Evolutionary conservation across 2,329 filamentous ascomycete genomes (phyloP).

Genomic region (Colletotrichum lini): DNA sequence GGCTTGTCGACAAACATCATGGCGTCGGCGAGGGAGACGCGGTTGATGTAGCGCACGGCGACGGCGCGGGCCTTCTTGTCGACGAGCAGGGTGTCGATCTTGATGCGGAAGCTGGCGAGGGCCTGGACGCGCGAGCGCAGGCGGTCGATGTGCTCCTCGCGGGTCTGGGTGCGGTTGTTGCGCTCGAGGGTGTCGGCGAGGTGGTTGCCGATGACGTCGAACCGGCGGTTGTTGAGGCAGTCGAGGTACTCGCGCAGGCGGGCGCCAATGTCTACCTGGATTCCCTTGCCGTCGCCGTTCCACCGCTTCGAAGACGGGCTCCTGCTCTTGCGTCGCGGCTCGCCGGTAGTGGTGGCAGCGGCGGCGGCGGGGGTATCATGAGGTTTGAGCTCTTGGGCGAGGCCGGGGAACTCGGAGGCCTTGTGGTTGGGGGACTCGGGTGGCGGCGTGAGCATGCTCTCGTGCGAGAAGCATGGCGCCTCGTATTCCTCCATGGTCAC

Average conservation of each 20-base stretch:
- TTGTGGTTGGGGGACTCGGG: conserved; percentile 13
- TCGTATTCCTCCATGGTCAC: conserved; percentile 29
- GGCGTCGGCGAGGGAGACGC: conserved; percentile 20
- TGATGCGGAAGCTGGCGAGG: conserved; percentile 23
- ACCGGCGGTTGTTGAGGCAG: conserved; percentile 36
- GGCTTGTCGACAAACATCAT: neutral
- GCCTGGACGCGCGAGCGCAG: conserved; percentile 23
- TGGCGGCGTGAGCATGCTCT: conserved; percentile 21
- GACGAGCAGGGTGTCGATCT: conserved; percentile 37
- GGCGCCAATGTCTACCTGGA: conserved; percentile 37
- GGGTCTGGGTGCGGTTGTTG: conserved; percentile 33
- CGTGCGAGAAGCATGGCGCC: conserved; percentile 39
- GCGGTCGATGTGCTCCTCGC: conserved; percentile 34
- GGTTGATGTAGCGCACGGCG: conserved; percentile 34
- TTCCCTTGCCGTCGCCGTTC: conserved; percentile 37
- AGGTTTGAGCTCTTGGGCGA: neutral
- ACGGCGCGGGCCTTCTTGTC: conserved; percentile 31
- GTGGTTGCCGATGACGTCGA: conserved; percentile 33
- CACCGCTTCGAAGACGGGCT: conserved; percentile 16
- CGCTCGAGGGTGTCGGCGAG: conserved; percentile 31
- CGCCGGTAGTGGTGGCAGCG: neutral
- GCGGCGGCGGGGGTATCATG: too few relatives aligned
- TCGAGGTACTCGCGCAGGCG: conserved; percentile 39
- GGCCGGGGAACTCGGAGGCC: neutral
- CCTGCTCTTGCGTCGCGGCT: conserved; percentile 13